Conservation (phyloP, 1,284 basidiomycete species). For the Prillingera fragicola region DNA sequence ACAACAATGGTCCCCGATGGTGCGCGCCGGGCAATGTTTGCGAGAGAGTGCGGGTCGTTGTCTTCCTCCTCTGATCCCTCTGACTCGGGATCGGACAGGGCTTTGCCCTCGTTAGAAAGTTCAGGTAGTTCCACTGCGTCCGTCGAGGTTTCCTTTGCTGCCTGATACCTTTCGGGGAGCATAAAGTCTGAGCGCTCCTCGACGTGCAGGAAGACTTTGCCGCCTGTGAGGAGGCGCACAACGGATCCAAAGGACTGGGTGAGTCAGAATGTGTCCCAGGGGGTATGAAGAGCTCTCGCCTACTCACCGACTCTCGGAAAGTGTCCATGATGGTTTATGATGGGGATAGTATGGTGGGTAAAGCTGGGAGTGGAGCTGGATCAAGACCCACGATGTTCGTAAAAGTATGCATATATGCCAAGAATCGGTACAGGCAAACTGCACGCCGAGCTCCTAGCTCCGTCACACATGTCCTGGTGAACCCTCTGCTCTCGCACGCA, state of each 20-base stretch:
- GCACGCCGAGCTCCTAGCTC: too few species aligned
- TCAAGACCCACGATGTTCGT: too few species aligned
- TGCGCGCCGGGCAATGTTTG: too few species aligned
- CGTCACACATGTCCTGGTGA: too few species aligned
- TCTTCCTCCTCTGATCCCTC: constrained; percentile 3
- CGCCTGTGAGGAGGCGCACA: neutral
- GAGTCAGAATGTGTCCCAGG: neutral
- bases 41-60: constrained; percentile 17
- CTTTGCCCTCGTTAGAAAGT: neutral
- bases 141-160: neutral
- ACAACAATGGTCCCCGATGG: too few species aligned
- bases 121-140: neutral
- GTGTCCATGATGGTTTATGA: neutral
- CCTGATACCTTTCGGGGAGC: constrained; percentile 7
- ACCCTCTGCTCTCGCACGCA: too few species aligned
- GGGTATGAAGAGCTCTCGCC: neutral
- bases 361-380: too few species aligned
- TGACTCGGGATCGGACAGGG: neutral
- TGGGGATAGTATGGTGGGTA: too few species aligned
- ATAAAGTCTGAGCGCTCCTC: constrained; percentile 8
- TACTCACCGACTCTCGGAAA: neutral
- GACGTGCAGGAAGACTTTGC: constrained; percentile 13
- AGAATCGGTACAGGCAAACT: too few species aligned
- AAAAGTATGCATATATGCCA: too few species aligned
- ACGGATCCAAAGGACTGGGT: neutral